Percentiles rank a stretch among this genome's conserved stretches.
phyloP scores from a whole-genome alignment of 768 basidiomycete genomes.

The Russula sp. region DNA sequence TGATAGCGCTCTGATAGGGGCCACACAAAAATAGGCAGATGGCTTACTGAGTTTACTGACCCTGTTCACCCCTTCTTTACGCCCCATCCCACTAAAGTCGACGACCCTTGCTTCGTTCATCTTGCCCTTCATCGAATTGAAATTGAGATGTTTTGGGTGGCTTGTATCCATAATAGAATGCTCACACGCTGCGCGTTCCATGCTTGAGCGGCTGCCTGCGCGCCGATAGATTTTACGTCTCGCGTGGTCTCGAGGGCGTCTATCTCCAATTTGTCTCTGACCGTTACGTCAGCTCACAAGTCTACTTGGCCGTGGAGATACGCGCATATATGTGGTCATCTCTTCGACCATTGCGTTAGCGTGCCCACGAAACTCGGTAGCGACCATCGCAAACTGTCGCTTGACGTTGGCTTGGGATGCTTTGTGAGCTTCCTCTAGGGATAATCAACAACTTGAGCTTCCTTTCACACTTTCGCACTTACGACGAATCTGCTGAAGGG shows the following conservation, averaged over 20 bases:
- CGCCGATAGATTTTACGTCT: background rate
- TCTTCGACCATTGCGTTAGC: constrained; percentile 17
- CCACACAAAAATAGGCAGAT: background rate
- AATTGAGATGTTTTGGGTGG: background rate
- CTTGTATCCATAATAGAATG: background rate
- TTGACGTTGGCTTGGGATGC: constrained; percentile 11
- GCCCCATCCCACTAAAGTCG: constrained; percentile 12
- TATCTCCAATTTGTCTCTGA: constrained; percentile 17
- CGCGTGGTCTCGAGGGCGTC: constrained; percentile 10
- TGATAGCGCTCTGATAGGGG: constrained; percentile 1
- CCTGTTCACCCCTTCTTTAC: constrained; percentile 20
- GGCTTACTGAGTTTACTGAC: constrained; percentile 25
- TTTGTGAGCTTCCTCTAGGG: constrained; percentile 11
- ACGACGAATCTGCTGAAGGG: constrained; percentile 23
- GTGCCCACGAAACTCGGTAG: constrained; percentile 22
- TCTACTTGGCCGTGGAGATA: background rate
- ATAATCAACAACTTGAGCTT: background rate
- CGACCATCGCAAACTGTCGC: constrained; percentile 14
- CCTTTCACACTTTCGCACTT: background rate
- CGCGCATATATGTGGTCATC: constrained; percentile 29
- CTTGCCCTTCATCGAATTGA: constrained; percentile 9
- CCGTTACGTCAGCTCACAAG: background rate
- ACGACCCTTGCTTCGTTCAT: constrained; percentile 17
- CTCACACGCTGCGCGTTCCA: constrained; percentile 23
- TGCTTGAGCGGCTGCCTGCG: constrained; percentile 15